These are phyloP conservation scores for Colletotrichum tropicicola DNA, from an alignment of 2,329 filamentous ascomycete species.

Conservation along the genomic window DNA sequence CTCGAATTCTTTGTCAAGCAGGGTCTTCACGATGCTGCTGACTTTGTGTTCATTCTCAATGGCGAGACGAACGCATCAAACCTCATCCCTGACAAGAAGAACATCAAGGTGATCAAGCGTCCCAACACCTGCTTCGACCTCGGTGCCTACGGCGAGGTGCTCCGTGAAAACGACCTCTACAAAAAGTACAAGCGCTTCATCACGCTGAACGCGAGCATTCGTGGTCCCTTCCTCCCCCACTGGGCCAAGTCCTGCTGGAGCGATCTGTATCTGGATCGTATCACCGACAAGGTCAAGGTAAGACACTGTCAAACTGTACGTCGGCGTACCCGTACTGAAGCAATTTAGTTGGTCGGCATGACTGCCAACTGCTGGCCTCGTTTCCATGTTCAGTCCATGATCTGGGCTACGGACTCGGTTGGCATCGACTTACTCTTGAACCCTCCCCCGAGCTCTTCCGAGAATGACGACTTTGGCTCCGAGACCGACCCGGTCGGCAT, in stretches of 20 bases:
- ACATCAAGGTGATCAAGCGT: conserved; percentile 42
- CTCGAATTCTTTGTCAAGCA: conserved; percentile 46
- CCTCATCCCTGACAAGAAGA: conserved; percentile 39
- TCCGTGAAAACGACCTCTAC: conserved; percentile 41
- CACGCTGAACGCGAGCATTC: conserved; percentile 44
- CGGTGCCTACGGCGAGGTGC: conserved; percentile 44
- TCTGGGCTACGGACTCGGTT: conserved; percentile 47
- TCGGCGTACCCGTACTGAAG: neutral
- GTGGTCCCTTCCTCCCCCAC: conserved; percentile 47
- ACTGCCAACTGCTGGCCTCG: conserved; percentile 44
- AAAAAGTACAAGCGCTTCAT: conserved; percentile 46
- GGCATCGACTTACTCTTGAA: conserved; percentile 47
- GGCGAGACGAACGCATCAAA: conserved; percentile 38
- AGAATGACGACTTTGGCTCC: conserved; percentile 36
- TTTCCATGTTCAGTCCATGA: conserved; percentile 47
- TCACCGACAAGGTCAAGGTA: conserved; percentile 43
- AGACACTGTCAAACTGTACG: neutral
- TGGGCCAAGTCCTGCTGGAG: conserved; percentile 47
- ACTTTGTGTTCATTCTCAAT: conserved; percentile 51
- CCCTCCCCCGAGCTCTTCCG: conserved; percentile 31
- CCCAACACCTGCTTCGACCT: conserved; percentile 46
- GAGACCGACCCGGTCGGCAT: conserved; percentile 38
- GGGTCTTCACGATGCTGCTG: conserved; percentile 45
- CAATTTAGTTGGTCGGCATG: conserved; percentile 45
- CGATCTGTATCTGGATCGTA: conserved; percentile 40